phyloP scores from a whole-genome alignment of 2,329 filamentous ascomycete genomes.

The Fusarium anthophilum region DNA sequence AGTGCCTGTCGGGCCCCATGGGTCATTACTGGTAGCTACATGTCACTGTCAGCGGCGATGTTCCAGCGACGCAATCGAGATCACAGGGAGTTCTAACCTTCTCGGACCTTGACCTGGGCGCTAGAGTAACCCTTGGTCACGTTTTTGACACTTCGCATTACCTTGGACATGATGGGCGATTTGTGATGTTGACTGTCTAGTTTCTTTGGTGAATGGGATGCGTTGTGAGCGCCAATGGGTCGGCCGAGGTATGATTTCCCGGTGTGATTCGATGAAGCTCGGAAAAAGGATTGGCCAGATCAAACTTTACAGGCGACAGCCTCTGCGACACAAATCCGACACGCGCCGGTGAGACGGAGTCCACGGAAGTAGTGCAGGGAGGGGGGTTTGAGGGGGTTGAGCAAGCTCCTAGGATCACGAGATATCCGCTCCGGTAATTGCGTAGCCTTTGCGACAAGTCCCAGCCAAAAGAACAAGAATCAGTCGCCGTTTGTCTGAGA shows the following conservation, averaged over 20 bases:
- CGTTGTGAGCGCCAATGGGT: constrained; percentile 34
- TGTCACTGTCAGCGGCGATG: constrained; percentile 31
- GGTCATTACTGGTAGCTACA: constrained; percentile 95
- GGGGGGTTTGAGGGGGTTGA: constrained; percentile 34
- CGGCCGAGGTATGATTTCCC: constrained; percentile 29
- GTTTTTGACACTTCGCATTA: constrained; percentile 98
- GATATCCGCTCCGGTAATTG: constrained; percentile 23
- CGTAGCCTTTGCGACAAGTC: constrained; percentile 22
- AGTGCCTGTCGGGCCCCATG: constrained; percentile 96
- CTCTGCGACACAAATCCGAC: constrained; percentile 23
- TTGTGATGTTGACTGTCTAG: constrained; percentile 10
- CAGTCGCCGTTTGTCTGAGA: constrained; percentile 12
- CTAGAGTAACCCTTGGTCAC: constrained; percentile 98
- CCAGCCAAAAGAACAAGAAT: not conserved
- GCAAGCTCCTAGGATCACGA: constrained; percentile 37
- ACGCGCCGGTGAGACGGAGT: constrained; percentile 31
- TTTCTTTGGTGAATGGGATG: constrained; percentile 13
- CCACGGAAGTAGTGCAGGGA: constrained; percentile 22
- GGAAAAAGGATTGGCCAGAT: not conserved
- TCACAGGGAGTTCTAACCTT: constrained; percentile 70
- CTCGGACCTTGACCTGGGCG: constrained; percentile 97
- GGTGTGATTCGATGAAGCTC: constrained; percentile 13
- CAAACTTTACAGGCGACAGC: constrained; percentile 11
- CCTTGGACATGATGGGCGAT: constrained; percentile 82
- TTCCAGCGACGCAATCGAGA: not conserved